A percentile compares a stretch with the other conserved stretches of the same genome.
Evolutionary conservation across 331 rosid genomes (phyloP).

Genomic region (Quercus tomentella): DNA sequence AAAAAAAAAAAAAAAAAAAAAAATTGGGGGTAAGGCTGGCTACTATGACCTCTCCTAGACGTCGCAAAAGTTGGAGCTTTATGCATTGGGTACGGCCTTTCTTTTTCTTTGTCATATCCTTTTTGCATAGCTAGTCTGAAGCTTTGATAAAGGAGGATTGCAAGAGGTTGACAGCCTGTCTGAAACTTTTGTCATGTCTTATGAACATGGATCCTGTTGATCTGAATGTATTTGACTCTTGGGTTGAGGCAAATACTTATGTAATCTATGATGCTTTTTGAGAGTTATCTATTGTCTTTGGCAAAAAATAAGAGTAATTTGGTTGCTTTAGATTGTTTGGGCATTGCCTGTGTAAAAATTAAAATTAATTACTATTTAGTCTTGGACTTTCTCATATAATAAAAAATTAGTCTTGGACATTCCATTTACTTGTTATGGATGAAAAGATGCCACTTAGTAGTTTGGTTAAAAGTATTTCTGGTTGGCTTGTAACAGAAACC

Average conservation of each 20-base stretch:
- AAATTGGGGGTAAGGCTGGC: too few relatives aligned
- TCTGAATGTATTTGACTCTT: neutral
- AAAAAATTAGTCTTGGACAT: neutral
- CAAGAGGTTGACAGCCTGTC: neutral
- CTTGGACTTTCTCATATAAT: neutral
- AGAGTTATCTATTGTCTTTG: neutral
- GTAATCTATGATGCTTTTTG: neutral
- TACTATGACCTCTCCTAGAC: too few relatives aligned
- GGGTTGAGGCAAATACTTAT: neutral
- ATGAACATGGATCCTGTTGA: neutral
- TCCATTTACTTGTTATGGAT: neutral
- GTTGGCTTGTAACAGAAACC: too few relatives aligned
- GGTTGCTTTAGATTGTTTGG: neutral
- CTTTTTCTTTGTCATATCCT: neutral
- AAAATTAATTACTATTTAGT: neutral
- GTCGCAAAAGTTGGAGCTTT: too few relatives aligned
- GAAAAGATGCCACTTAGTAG: neutral
- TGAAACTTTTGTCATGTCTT: neutral
- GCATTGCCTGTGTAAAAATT: neutral
- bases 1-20: too few relatives aligned
- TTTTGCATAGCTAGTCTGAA: neutral
- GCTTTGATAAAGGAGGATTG: neutral
- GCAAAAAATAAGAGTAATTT: neutral
- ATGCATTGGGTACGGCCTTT: too few relatives aligned
- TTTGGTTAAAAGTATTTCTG: neutral